Conservation (phyloP, 2,329 filamentous ascomycete species). For the Cryphonectria japonica region DNA sequence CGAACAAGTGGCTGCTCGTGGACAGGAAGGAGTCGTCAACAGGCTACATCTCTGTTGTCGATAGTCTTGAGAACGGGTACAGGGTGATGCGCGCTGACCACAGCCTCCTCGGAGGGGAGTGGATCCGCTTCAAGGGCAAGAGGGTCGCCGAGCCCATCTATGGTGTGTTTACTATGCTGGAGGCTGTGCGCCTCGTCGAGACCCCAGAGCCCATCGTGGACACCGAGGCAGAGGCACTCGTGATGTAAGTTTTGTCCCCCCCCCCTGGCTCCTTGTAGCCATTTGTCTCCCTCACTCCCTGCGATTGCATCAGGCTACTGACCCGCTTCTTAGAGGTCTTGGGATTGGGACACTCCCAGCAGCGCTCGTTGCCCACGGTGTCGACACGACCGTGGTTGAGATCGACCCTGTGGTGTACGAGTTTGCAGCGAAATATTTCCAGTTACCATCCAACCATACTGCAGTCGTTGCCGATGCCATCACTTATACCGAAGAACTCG, state of each 20-base stretch:
- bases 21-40: conserved; percentile 85
- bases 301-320: conserved; percentile 31
- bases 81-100: conserved; percentile 91
- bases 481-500: conserved; percentile 60
- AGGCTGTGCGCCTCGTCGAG: conserved; percentile 83
- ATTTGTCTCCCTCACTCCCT: neutral
- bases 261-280: neutral
- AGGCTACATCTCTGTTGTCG: conserved; percentile 89
- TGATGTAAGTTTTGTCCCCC: conserved; percentile 66
- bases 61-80: conserved; percentile 72
- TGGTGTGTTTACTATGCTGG: conserved; percentile 92
- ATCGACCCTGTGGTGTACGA: conserved; percentile 89
- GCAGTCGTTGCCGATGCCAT: conserved; percentile 84
- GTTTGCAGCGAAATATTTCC: conserved; percentile 83
- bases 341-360: conserved; percentile 91
- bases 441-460: conserved; percentile 74
- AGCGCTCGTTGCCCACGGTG: conserved; percentile 82
- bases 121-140: conserved; percentile 63
- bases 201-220: conserved; percentile 58
- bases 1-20: conserved; percentile 73
- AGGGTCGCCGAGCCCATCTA: conserved; percentile 84
- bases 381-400: conserved; percentile 92
- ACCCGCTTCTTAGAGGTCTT: conserved; percentile 64
- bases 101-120: conserved; percentile 90
- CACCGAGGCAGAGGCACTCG: conserved; percentile 74